These are phyloP conservation scores for Cymbopogon flexuosus DNA, from an alignment of 202 grass and related monocot species.

Conservation along the genomic window DNA sequence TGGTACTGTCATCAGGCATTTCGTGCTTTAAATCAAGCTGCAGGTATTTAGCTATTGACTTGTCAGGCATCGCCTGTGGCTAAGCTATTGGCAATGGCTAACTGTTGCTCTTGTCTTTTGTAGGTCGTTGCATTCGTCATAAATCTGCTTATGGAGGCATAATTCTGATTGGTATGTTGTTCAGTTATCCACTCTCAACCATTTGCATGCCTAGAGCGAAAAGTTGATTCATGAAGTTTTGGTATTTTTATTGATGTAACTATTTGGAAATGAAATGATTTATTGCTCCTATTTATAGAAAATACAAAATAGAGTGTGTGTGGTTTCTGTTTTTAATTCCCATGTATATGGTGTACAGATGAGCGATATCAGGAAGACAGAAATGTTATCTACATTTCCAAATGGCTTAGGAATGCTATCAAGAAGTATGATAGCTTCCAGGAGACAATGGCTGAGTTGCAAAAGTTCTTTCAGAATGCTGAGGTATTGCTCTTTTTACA, in stretches of 20 bases:
- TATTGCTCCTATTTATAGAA: background rate
- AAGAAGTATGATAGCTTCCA: constrained; percentile 60
- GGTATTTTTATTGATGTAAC: constrained; percentile 15
- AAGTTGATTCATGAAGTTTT: constrained; percentile 3
- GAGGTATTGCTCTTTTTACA: constrained; percentile 46
- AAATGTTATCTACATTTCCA: constrained; percentile 75
- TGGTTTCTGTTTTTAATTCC: constrained; percentile 14
- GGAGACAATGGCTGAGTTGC: constrained; percentile 52
- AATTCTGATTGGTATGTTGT: constrained; percentile 77
- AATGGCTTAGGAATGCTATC: constrained; percentile 89
- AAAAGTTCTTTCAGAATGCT: constrained; percentile 70
- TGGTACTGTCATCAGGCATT: constrained; percentile 99
- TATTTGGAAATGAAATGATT: background rate
- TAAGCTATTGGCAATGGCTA: constrained; percentile 33
- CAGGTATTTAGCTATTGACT: constrained; percentile 42
- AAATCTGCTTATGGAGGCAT: constrained; percentile 91
- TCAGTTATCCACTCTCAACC: background rate
- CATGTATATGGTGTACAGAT: constrained; percentile 49
- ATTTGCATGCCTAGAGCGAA: constrained; percentile 11
- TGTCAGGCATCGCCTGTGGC: background rate
- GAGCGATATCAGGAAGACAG: constrained; percentile 73
- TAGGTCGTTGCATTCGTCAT: constrained; percentile 94
- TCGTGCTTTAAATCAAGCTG: constrained; percentile 95
- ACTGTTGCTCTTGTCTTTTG: constrained; percentile 27
- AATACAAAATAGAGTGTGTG: background rate